Evolutionary conservation across 768 basidiomycete genomes (phyloP).

Genomic region (Butyriboletus loyo): DNA sequence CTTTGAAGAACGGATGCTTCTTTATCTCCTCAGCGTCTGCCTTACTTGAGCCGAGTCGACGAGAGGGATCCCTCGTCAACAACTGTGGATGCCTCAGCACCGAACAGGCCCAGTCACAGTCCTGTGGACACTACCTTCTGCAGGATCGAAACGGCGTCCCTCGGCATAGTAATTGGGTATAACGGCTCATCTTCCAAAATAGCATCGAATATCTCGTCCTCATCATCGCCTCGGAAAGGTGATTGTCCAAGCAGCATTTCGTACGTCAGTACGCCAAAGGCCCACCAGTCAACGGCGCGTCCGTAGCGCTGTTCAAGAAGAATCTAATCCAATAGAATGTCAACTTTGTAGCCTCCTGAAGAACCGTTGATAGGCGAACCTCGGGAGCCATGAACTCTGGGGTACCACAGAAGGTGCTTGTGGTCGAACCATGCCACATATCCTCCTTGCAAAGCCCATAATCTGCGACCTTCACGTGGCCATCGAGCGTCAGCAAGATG

Average conservation of each 20-base stretch:
- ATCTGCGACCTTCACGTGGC: constrained; percentile 98
- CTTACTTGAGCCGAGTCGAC: constrained; percentile 88
- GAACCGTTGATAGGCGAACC: constrained; percentile 44
- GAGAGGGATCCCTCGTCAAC: constrained; percentile 85
- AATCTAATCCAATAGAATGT: constrained; percentile 55
- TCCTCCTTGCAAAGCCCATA: constrained; percentile 99
- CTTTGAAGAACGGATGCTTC: constrained; percentile 96
- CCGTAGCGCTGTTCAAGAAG: constrained; percentile 98
- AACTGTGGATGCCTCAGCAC: constrained; percentile 48
- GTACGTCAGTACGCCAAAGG: constrained; percentile 96
- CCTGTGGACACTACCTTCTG: constrained; percentile 64
- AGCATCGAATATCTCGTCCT: constrained; percentile 99
- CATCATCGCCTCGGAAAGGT: constrained; percentile 98
- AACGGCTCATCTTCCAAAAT: constrained; percentile 97
- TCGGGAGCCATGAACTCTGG: constrained; percentile 99
- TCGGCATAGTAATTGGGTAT: constrained; percentile 99
- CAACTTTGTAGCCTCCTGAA: neutral
- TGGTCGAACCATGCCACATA: constrained; percentile 96
- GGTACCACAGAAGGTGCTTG: constrained; percentile 98
- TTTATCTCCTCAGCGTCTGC: constrained; percentile 97
- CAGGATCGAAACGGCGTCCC: constrained; percentile 92
- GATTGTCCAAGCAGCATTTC: constrained; percentile 99
- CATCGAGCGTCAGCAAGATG: constrained; percentile 93
- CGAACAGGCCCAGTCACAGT: neutral
- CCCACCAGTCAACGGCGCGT: constrained; percentile 99